Evolutionary conservation across 345 rosid species (phyloP).

Genomic region (Balakata baccata): DNA sequence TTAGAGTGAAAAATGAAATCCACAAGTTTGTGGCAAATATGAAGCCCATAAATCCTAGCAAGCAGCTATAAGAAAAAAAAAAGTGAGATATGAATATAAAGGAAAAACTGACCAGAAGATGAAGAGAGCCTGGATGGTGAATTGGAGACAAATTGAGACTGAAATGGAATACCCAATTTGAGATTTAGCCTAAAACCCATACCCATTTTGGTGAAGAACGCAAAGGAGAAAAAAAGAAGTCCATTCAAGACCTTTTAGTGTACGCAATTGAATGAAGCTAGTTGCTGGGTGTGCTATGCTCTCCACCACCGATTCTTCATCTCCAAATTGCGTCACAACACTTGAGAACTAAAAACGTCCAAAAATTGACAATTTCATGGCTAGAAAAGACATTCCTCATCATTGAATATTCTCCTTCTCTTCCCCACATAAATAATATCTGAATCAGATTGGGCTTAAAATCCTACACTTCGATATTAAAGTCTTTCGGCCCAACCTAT

Average conservation of each 20-base stretch:
- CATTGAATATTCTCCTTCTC: background rate
- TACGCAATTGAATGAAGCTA: background rate
- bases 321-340: constrained; percentile 21
- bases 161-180: constrained; percentile 39
- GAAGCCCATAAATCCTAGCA: background rate
- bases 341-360: too few species aligned
- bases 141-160: constrained; percentile 29
- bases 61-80: background rate
- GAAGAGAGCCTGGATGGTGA: constrained; percentile 35
- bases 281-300: constrained; percentile 10
- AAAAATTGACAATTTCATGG: too few species aligned
- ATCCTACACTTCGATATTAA: too few species aligned
- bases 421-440: too few species aligned
- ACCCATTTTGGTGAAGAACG: constrained; percentile 16
- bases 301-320: constrained; percentile 62
- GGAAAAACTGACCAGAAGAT: constrained; percentile 33
- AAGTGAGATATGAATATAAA: background rate
- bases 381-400: background rate
- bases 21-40: background rate
- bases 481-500: too few species aligned
- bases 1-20: background rate
- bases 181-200: constrained; percentile 45
- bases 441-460: too few species aligned
- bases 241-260: constrained; percentile 22
- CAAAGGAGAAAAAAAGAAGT: constrained; percentile 19